Conservation (phyloP, 129 eudicot species). For the Oenanthe sinensis region DNA sequence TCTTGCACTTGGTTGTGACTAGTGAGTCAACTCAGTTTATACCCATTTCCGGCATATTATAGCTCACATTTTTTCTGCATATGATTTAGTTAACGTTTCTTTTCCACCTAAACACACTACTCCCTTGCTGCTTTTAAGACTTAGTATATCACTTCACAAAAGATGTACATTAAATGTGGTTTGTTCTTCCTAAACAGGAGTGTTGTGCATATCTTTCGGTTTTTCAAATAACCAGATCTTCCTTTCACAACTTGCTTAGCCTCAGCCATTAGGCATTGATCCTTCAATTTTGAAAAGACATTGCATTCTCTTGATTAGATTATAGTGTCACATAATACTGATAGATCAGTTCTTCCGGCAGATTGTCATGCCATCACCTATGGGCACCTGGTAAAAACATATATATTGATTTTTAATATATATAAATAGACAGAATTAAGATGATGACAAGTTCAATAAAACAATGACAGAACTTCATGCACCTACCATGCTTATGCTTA, state of each 20-base stretch:
- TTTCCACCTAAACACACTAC: no score
- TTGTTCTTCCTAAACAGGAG: background rate
- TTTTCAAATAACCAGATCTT: background rate
- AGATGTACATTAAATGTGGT: background rate
- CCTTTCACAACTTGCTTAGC: background rate
- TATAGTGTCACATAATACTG: background rate
- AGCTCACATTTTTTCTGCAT: background rate
- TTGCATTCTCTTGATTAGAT: background rate
- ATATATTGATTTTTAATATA: background rate
- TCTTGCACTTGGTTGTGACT: background rate
- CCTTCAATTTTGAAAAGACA: background rate
- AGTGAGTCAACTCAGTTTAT: background rate
- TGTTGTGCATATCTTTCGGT: background rate
- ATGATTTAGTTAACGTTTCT: background rate
- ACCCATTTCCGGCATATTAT: no score
- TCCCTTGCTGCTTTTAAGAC: background rate
- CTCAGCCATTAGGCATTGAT: background rate
- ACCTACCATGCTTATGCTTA: constrained; percentile 80
- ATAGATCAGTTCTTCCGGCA: constrained; percentile 49
- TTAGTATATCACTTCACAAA: background rate
- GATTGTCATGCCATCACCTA: constrained; percentile 98
- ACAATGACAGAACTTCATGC: background rate
- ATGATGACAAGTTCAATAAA: background rate
- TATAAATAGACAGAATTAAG: background rate
- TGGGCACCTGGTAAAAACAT: constrained; percentile 49